A percentile compares a stretch with the other conserved stretches of the same genome.
Conservation (phyloP, 2,329 filamentous ascomycete species). For the Juglanconis juglandina region DNA sequence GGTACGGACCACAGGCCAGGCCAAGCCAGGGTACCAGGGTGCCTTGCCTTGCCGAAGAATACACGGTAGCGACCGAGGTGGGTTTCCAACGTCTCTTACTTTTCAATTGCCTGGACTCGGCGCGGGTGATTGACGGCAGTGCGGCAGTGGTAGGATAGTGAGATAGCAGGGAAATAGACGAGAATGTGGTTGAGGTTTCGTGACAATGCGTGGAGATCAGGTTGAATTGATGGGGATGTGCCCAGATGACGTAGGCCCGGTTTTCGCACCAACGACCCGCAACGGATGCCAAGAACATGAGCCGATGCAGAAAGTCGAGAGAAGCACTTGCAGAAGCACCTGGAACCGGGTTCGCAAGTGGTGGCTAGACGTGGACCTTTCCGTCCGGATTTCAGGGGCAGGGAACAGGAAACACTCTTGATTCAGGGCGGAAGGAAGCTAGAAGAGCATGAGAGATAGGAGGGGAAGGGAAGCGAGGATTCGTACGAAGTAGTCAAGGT, state of each 20-base stretch:
- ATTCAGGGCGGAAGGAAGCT: not conserved
- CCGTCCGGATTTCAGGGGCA: not conserved
- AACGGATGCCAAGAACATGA: not conserved
- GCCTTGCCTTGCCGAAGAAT: not conserved
- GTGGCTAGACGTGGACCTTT: not conserved
- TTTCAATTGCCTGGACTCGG: not conserved
- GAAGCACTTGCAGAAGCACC: not conserved
- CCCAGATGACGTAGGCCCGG: conserved; percentile 4
- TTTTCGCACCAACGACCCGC: not conserved
- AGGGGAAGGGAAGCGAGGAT: not conserved
- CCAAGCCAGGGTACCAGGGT: not conserved
- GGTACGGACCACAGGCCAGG: too few species aligned
- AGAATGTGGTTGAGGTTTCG: too few species aligned
- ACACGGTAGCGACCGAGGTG: not conserved
- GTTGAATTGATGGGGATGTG: not conserved
- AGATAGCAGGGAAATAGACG: too few species aligned
- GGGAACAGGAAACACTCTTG: not conserved
- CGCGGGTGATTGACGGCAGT: not conserved
- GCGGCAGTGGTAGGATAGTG: not conserved
- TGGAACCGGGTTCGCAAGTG: not conserved
- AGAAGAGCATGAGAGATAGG: too few species aligned
- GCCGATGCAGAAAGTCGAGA: not conserved
- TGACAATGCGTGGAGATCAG: not conserved
- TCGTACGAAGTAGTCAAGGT: not conserved
- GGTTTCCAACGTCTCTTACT: not conserved